Conservation (phyloP, 768 basidiomycete species). For the Leccinum sublutescens region DNA sequence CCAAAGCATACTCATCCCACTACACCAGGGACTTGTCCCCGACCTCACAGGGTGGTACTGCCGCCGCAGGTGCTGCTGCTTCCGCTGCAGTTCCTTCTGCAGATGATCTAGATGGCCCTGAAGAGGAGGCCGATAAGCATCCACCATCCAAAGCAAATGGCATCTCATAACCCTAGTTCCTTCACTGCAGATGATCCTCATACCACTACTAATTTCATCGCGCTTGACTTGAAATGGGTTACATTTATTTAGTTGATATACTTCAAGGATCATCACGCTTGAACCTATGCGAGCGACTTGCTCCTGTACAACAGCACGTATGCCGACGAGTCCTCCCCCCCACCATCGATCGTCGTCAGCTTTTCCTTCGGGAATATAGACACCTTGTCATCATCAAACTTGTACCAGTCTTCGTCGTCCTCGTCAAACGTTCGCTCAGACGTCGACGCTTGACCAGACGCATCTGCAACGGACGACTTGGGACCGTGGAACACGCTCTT, state of each 20-base stretch:
- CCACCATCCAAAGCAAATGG: constrained; percentile 25
- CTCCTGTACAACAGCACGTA: constrained; percentile 87
- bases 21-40: constrained; percentile 60
- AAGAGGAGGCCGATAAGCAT: constrained; percentile 26
- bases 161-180: constrained; percentile 13
- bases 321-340: constrained; percentile 86
- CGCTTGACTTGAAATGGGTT: constrained; percentile 5
- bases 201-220: constrained; percentile 12
- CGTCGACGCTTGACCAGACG: constrained; percentile 8
- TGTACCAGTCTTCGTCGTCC: constrained; percentile 87
- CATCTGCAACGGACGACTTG: constrained; percentile 1
- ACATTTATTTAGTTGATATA: constrained; percentile 20
- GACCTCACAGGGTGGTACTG: constrained; percentile 41
- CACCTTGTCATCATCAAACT: constrained; percentile 96
- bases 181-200: constrained; percentile 7
- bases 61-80: constrained; percentile 59
- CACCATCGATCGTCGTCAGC: constrained; percentile 81
- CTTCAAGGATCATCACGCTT: constrained; percentile 2
- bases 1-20: constrained; percentile 1
- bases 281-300: constrained; percentile 42
- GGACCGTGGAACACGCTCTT: constrained; percentile 62
- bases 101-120: constrained; percentile 54
- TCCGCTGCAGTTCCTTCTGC: constrained; percentile 76
- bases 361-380: constrained; percentile 84
- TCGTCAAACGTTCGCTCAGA: constrained; percentile 35